Conservation (phyloP, 371 early-diverging fungal genomes). For the Actinomortierella wolfii region DNA sequence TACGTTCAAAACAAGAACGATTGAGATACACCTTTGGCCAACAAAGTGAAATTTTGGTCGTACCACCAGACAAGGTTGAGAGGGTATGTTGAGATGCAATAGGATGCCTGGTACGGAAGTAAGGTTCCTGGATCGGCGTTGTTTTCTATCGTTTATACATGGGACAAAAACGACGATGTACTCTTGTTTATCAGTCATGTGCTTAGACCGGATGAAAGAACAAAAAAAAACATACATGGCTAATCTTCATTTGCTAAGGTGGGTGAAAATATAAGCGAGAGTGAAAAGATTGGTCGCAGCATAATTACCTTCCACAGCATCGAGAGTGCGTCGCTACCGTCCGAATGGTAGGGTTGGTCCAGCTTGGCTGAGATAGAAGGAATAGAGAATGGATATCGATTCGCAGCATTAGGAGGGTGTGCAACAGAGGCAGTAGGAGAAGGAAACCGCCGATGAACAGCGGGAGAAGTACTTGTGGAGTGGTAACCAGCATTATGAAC, state of each 20-base stretch:
- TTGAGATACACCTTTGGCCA: too few species aligned
- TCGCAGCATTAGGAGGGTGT: constrained; percentile 41
- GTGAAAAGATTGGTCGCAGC: too few species aligned
- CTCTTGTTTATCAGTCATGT: too few species aligned
- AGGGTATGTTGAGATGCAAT: constrained; percentile 45
- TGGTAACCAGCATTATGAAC: constrained; percentile 2
- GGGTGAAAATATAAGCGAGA: too few species aligned
- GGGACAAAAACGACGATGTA: too few species aligned
- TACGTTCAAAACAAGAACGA: too few species aligned
- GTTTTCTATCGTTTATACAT: constrained; percentile 44
- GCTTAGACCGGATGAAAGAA: too few species aligned
- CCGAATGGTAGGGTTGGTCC: constrained; percentile 31
- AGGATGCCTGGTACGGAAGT: constrained; percentile 39
- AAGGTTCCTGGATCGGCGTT: constrained; percentile 41
- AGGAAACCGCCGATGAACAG: not conserved
- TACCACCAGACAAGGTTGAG: constrained; percentile 43
- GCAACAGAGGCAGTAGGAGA: constrained; percentile 17
- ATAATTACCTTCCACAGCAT: constrained; percentile 37
- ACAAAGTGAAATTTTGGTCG: not conserved
- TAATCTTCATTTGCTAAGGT: too few species aligned
- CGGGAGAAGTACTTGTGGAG: constrained; percentile 2
- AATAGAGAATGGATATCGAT: constrained; percentile 44
- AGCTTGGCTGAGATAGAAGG: constrained; percentile 39
- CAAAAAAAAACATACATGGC: too few species aligned
- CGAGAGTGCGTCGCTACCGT: constrained; percentile 36